A percentile compares a stretch with the other conserved stretches of the same genome.
phyloP scores from a whole-genome alignment of 179 eudicot species.

The Patellifolia procumbens region DNA sequence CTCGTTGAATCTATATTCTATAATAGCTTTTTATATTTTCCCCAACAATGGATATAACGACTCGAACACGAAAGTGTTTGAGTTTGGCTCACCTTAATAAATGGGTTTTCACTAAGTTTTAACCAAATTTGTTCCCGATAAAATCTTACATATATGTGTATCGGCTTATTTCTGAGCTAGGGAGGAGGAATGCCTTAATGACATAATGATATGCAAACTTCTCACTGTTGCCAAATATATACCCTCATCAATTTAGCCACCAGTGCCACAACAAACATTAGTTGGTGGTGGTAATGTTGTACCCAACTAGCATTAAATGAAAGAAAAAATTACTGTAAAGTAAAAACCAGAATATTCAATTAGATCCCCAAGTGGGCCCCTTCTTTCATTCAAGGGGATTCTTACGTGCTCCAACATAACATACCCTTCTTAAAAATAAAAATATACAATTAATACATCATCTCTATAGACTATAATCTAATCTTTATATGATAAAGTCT shows the following conservation, averaged over 20 bases:
- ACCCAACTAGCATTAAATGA: background rate
- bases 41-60: too few species aligned
- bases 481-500: background rate
- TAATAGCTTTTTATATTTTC: too few species aligned
- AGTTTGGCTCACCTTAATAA: too few species aligned
- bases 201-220: background rate
- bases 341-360: conserved; percentile 27
- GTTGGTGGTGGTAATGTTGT: conserved; percentile 13
- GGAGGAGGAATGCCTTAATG: too few species aligned
- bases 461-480: background rate
- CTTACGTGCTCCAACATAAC: conserved; percentile 9
- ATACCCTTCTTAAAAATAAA: background rate
- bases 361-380: conserved; percentile 22
- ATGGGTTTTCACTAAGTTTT: too few species aligned
- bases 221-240: background rate
- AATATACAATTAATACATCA: background rate
- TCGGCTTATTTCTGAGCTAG: too few species aligned
- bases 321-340: background rate
- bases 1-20: too few species aligned
- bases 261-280: conserved; percentile 14
- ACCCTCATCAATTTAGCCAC: conserved; percentile 3
- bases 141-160: too few species aligned
- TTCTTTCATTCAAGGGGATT: conserved; percentile 1
- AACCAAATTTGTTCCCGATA: too few species aligned
- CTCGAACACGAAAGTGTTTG: too few species aligned